Evolutionary conservation across 306 rosid species (phyloP).

Genomic region (Dalbergia cultrata): DNA sequence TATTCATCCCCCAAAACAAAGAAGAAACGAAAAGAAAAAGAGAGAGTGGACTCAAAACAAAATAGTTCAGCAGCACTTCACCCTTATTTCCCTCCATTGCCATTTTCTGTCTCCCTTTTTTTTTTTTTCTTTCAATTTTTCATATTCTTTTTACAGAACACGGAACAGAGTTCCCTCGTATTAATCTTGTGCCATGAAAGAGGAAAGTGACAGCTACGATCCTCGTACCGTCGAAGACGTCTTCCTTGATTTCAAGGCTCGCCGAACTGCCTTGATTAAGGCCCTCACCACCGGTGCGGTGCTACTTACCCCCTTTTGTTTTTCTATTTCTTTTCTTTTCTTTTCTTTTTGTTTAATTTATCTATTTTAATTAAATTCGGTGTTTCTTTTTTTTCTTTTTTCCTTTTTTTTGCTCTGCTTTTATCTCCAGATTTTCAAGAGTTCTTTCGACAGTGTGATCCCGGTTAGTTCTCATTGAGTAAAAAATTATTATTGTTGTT

Average conservation of each 20-base stretch:
- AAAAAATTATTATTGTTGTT: not conserved
- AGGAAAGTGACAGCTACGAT: constrained; percentile 47
- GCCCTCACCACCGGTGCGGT: constrained; percentile 63
- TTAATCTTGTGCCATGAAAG: constrained; percentile 45
- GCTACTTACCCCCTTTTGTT: not conserved
- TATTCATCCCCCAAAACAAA: too few species aligned
- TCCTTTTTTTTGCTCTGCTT: not conserved
- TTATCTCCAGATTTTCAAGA: constrained; percentile 53
- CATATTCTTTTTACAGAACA: too few species aligned
- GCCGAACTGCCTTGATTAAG: constrained; percentile 57
- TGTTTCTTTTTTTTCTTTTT: not conserved
- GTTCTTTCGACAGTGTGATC: constrained; percentile 57
- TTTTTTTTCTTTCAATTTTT: too few species aligned
- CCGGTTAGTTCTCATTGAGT: constrained; percentile 45
- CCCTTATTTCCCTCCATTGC: too few species aligned
- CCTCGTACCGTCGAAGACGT: constrained; percentile 68
- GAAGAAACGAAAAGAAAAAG: too few species aligned
- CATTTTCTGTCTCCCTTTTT: too few species aligned
- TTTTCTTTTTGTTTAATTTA: not conserved
- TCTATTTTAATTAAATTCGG: too few species aligned
- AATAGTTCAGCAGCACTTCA: too few species aligned
- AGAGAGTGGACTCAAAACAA: too few species aligned
- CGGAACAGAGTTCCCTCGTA: too few species aligned
- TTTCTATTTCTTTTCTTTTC: too few species aligned
- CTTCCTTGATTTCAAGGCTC: constrained; percentile 58